Evolutionary conservation across 2,329 filamentous ascomycete species (phyloP), one percentile per base, ranked within the genome.

Genomic region (Torrubiellomyces zombiae): DNA sequence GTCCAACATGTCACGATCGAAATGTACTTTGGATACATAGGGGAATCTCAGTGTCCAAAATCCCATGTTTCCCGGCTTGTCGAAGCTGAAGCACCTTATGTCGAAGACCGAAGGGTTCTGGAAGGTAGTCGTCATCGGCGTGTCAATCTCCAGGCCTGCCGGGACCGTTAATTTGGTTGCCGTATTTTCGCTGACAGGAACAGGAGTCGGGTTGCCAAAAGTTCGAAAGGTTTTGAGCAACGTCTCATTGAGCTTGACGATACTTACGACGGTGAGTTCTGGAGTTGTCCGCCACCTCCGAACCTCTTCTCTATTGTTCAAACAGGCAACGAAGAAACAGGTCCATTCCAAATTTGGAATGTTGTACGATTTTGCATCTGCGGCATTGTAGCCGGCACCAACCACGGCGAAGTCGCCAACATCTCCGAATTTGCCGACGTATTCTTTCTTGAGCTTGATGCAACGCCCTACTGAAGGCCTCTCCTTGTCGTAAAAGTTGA

Each of bases 401-500:
- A 93, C 55, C 2, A 86, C 61, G 2, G 77, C 74, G 42, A 93
- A 79, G 44, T 93, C 85, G 7, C 78, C 78, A 16, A 82, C 69
- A 31, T 91, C 83, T 1, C 82, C 81, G 42, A 86, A 68, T 3
- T 70, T 70, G 14, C 64, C 60, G 18, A 92, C 51, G 38, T 91
- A 92, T 40, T 89, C 80, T 39, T 82, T 82, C 48, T 93, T 93
- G 20, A 93, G 49, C 49, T 93, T 93, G 40, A 93, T 79, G 43
- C 71, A 76, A 28, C 54, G 58, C 9, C 55, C 55, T 3, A 47
- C 42, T 30, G 53, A 55, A 16, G 57, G 33, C 37, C 50, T 36
- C 20, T 38, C 37, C 22, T 35, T 38, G 21, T 39, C 39, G 16
- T 32, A 42, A 34, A 62, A 67, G 28, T 67, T 56, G 33, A 92